phyloP scores from a whole-genome alignment of 768 basidiomycete genomes.

The Coprinopsis cinerea region DNA sequence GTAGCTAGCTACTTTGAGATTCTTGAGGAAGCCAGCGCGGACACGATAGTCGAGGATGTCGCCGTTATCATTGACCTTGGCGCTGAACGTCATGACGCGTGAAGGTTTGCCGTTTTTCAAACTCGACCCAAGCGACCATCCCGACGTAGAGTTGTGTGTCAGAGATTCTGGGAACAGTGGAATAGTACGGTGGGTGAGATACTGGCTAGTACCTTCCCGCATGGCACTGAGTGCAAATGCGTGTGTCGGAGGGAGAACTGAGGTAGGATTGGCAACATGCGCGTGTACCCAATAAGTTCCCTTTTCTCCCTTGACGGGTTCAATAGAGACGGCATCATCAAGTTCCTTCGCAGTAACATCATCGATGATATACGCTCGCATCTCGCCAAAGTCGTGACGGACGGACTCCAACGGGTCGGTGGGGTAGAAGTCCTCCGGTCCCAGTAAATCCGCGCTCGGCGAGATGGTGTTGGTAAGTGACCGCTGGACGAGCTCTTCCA shows the following conservation, averaged over 20 bases:
- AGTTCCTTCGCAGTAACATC: constrained; percentile 75
- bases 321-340: constrained; percentile 89
- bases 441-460: constrained; percentile 30
- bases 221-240: constrained; percentile 53
- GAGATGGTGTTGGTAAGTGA: constrained; percentile 19
- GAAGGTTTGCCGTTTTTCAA: constrained; percentile 33
- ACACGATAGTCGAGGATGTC: constrained; percentile 67
- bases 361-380: constrained; percentile 85
- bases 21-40: constrained; percentile 66
- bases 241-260: constrained; percentile 68
- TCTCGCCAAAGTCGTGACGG: constrained; percentile 81
- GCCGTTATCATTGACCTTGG: constrained; percentile 54
- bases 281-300: constrained; percentile 75
- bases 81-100: constrained; percentile 75
- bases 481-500: constrained; percentile 23
- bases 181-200: constrained; percentile 57
- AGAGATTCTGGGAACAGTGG: constrained; percentile 69
- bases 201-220: constrained; percentile 44
- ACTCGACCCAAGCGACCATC: constrained; percentile 35
- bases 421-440: constrained; percentile 59
- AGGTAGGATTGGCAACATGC: constrained; percentile 91
- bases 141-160: constrained; percentile 34
- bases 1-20: constrained; percentile 62
- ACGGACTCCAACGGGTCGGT: constrained; percentile 61
- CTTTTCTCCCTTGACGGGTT: constrained; percentile 54